A percentile compares a stretch with the other conserved stretches of the same genome.
Evolutionary conservation across 2,329 filamentous ascomycete genomes (phyloP).

Genomic region (Xylaria sp.): DNA sequence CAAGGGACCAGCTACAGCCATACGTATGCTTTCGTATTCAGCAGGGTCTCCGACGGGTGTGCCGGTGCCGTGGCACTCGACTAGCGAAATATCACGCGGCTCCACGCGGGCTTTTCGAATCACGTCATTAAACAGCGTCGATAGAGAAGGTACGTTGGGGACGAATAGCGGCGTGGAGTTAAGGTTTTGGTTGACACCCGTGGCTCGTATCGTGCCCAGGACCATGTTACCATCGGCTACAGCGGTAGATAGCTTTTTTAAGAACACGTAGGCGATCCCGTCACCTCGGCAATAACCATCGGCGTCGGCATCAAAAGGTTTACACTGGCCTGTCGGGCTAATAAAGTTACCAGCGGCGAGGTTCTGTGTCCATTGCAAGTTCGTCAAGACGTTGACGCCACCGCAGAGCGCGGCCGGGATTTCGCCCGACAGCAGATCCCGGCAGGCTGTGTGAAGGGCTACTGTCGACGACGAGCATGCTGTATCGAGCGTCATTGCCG

Average conservation of each 20-base stretch:
- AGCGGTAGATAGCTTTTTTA: not conserved
- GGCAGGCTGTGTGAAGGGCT: no score
- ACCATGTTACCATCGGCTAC: not conserved
- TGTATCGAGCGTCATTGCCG: no score
- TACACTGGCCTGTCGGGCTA: not conserved
- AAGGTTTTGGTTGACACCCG: not conserved
- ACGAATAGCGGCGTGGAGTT: not conserved
- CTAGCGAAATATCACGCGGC: not conserved
- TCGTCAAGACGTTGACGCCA: no score
- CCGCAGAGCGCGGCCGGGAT: no score
- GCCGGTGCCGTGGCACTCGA: not conserved
- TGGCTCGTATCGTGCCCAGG: not conserved
- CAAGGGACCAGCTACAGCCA: no score
- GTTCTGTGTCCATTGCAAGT: no score
- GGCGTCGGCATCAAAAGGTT: not conserved
- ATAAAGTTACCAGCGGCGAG: not conserved
- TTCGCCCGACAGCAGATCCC: no score
- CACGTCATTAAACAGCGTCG: not conserved
- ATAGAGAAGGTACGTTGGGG: not conserved
- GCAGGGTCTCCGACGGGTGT: not conserved
- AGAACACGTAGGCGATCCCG: not conserved
- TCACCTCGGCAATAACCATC: not conserved
- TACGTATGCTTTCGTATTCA: not conserved
- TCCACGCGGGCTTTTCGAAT: not conserved
- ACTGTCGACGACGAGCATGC: no score